A percentile compares a stretch with the other conserved stretches of the same genome.
Conservation (phyloP, 495 filamentous ascomycete species). For the Neurospora pannonica region DNA sequence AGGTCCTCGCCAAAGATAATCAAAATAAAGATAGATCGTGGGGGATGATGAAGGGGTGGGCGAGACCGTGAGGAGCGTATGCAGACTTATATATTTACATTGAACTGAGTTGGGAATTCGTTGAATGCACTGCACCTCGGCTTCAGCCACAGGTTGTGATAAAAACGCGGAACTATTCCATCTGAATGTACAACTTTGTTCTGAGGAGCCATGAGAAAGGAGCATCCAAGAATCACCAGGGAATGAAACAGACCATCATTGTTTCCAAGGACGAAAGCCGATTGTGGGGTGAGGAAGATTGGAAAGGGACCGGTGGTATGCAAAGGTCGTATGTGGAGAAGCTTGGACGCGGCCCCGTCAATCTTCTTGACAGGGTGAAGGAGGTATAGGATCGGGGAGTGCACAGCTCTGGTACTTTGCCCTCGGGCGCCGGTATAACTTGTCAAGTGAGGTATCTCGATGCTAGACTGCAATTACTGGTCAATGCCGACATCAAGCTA, state of each 20-base stretch:
- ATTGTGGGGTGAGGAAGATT: slow-evolving; percentile 22
- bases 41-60: slow-evolving; percentile 18
- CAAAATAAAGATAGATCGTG: slow-evolving; percentile 15
- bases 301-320: slow-evolving; percentile 15
- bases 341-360: slow-evolving; percentile 5
- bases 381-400: slow-evolving; percentile 10
- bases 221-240: background rate
- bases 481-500: slow-evolving; percentile 23
- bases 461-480: slow-evolving; percentile 7
- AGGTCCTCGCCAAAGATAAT: background rate
- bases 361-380: background rate
- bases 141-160: background rate
- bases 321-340: slow-evolving; percentile 24
- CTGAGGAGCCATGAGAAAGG: background rate
- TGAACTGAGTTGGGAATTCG: slow-evolving; percentile 20
- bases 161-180: background rate
- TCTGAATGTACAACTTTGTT: background rate
- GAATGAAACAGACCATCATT: background rate
- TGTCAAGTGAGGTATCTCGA: slow-evolving; percentile 15
- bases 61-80: slow-evolving; percentile 21
- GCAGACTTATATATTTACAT: slow-evolving; percentile 30
- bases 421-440: slow-evolving; percentile 17
- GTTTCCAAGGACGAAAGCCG: background rate
- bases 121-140: background rate
- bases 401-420: slow-evolving; percentile 5